phyloP scores from a whole-genome alignment of 2,329 filamentous ascomycete species.

The Fusarium acutatum region DNA sequence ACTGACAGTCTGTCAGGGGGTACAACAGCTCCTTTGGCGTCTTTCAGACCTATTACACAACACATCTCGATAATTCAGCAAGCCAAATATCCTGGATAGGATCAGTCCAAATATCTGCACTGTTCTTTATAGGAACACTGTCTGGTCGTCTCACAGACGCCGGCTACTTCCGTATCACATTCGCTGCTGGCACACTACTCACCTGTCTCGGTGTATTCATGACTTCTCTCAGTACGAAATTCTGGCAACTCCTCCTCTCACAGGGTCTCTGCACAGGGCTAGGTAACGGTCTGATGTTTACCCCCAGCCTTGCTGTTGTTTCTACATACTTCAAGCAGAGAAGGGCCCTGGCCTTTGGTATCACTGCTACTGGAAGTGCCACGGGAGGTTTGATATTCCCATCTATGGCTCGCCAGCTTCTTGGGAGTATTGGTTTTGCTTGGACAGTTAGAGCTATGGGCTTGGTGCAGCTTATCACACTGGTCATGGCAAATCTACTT shows the following conservation, averaged over 20 bases:
- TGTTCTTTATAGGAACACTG: not conserved
- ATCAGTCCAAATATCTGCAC: not conserved
- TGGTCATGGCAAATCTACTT: not conserved
- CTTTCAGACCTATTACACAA: not conserved
- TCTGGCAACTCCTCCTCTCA: not conserved
- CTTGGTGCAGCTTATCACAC: not conserved
- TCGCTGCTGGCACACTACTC: not conserved
- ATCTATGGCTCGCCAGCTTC: not conserved
- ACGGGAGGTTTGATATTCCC: not conserved
- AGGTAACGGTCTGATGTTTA: not conserved
- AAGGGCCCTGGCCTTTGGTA: not conserved
- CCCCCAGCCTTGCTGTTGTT: not conserved
- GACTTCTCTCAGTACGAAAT: not conserved
- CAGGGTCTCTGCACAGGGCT: not conserved
- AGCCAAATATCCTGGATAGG: not conserved
- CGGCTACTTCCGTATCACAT: not conserved
- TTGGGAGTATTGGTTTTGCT: not conserved
- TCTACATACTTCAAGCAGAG: not conserved
- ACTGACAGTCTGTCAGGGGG: not conserved
- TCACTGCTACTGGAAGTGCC: not conserved
- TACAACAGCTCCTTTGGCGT: slow-evolving; percentile 12
- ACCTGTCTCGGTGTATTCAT: not conserved
- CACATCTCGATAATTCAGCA: not conserved
- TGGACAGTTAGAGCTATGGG: not conserved
- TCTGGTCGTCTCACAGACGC: not conserved